Evolutionary conservation across 768 basidiomycete genomes (phyloP).

Genomic region (Cystoderma amianthinum): DNA sequence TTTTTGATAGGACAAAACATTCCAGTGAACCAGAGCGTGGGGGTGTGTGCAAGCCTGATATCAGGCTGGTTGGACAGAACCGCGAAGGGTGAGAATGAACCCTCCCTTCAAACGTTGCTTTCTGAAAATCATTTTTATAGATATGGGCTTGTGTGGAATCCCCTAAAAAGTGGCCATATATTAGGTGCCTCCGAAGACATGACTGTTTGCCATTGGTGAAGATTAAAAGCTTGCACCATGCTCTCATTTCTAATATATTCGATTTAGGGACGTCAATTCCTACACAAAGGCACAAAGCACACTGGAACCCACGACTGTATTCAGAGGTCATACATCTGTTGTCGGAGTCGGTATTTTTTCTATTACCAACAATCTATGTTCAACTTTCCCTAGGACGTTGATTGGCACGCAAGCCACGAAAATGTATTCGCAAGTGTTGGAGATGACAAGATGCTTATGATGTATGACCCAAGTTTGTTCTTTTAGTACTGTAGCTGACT

Average conservation of each 20-base stretch:
- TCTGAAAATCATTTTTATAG: constrained; percentile 31
- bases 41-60: constrained; percentile 84
- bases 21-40: constrained; percentile 86
- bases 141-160: constrained; percentile 93
- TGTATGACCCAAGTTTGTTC: constrained; percentile 70
- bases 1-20: constrained; percentile 99
- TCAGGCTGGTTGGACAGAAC: constrained; percentile 82
- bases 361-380: constrained; percentile 3
- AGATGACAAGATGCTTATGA: constrained; percentile 89
- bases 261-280: constrained; percentile 80
- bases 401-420: constrained; percentile 85
- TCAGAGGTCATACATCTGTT: constrained; percentile 83
- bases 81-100: constrained; percentile 93
- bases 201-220: constrained; percentile 91
- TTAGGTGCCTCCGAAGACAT: constrained; percentile 93
- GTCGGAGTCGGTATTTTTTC: constrained; percentile 51
- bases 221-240: constrained; percentile 3
- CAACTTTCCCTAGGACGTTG: constrained; percentile 69
- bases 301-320: constrained; percentile 81
- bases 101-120: constrained; percentile 2
- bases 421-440: constrained; percentile 91
- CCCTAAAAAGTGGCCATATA: constrained; percentile 74
- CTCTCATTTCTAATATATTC: neutral
- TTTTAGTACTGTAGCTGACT: neutral
- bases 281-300: constrained; percentile 74